Evolutionary conservation across 768 basidiomycete genomes (phyloP), one percentile per base, ranked within the genome.

Genomic region (Leccinum obscurum): DNA sequence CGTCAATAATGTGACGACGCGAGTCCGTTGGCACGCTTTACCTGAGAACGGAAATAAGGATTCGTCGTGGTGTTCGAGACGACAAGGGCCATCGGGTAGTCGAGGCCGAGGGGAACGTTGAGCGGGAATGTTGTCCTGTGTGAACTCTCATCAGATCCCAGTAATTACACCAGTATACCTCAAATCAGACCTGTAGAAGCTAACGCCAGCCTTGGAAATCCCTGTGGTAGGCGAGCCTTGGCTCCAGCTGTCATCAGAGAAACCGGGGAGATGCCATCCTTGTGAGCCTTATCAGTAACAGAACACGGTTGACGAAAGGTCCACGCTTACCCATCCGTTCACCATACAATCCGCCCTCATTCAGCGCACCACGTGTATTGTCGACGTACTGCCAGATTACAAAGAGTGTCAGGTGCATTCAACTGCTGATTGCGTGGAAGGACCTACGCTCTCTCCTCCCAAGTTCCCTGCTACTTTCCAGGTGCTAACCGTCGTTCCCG

Each of bases 271-370:
- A 65, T 87, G 85, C 81, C 83, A 85, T 37, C 24, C 68, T 59
- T 56, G 26, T 11, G 20, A 22, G 39, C 22, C 37, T n/a, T 8
- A 15, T 72, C 58, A 66, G 41, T 30, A 24, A 54, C 41, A 35
- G 37, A 22, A 15, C 15, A 35, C 14, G 15, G 17, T 14, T 17
- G 6, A 22, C 20, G 26, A 39, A 52, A 14, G 0, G 3, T 6
- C 17, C 57, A 28, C 28, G 32, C 50, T 56, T 49, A 58, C 66
- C 82, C 76, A 80, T 78, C 17, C 85, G 78, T 68, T 86, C 85
- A 14, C 75, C 83, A 58, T 78, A 84, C 2, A 85, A 66, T 2
- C 85, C 85, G 7, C 85, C 85, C 67, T 85, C 84, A 61, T 87
- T 86, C 58, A 83, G 70, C n/a, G 83, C 76, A 6, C 85, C 85